Percentiles rank a stretch among this genome's conserved stretches.
These are phyloP conservation scores for Pythium coloratum DNA, from an alignment of 352 stramenopile genomes.

Conservation along the genomic window DNA sequence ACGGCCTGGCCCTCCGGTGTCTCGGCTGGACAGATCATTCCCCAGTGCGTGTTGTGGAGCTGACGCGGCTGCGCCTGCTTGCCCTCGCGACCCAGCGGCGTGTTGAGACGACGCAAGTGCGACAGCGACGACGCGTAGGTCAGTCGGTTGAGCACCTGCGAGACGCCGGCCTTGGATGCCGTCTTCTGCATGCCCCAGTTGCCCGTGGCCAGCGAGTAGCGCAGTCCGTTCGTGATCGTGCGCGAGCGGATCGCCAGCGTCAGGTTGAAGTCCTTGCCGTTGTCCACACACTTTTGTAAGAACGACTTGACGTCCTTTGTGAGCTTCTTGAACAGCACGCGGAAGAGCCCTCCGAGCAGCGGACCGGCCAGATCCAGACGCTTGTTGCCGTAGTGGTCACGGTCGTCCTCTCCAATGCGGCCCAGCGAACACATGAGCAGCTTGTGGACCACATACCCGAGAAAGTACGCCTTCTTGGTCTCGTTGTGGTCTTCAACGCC, in stretches of 20 bases:
- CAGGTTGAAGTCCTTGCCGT: slow-evolving; percentile 96
- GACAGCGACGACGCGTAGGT: slow-evolving; percentile 99
- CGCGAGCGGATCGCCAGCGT: slow-evolving; percentile 97
- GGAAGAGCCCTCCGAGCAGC: slow-evolving; percentile 97
- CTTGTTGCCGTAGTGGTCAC: slow-evolving; percentile 99
- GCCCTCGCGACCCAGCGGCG: slow-evolving; percentile 97
- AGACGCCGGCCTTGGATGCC: slow-evolving; percentile 97
- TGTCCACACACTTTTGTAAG: slow-evolving; percentile 91
- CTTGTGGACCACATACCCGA: slow-evolving; percentile 99
- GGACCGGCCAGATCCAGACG: slow-evolving; percentile 98
- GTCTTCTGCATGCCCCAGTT: slow-evolving; percentile 98
- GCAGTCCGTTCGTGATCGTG: slow-evolving; percentile 97
- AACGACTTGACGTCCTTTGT: slow-evolving; percentile 98
- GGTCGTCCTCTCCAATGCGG: slow-evolving; percentile 97
- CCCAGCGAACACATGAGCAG: slow-evolving; percentile 98
- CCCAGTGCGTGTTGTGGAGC: slow-evolving; percentile 99
- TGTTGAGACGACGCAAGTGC: slow-evolving; percentile 98
- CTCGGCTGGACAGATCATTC: slow-evolving; percentile 98
- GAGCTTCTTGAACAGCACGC: slow-evolving; percentile 98
- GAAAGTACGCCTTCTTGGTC: slow-evolving; percentile 97
- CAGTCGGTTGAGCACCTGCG: slow-evolving; percentile 98
- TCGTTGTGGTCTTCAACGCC: slow-evolving; percentile 98
- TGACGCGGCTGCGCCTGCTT: slow-evolving; percentile 99
- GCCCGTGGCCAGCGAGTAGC: slow-evolving; percentile 99
- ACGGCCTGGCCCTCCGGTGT: slow-evolving; percentile 96